Percentiles rank a stretch among this genome's conserved stretches.
These are phyloP conservation scores for Skeletonema tropicum DNA, from an alignment of 108 stramenopile genomes.

Conservation along the genomic window DNA sequence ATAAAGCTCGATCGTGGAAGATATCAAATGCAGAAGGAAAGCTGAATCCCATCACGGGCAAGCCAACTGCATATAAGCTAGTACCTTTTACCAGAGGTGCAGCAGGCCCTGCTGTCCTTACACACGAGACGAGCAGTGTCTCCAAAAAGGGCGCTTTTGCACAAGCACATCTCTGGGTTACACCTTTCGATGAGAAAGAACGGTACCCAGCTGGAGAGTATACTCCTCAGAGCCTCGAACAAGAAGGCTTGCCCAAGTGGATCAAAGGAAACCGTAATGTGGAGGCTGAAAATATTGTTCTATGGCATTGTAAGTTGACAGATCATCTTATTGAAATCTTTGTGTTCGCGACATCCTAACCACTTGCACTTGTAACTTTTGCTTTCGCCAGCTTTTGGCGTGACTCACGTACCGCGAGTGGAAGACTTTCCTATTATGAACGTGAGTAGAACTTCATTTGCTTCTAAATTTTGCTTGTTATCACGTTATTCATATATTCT, in stretches of 20 bases:
- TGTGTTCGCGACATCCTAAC: neutral
- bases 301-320: conserved; percentile 53
- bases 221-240: conserved; percentile 50
- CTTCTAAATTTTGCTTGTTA: neutral
- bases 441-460: neutral
- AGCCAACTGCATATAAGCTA: conserved; percentile 60
- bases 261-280: conserved; percentile 45
- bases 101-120: conserved; percentile 46
- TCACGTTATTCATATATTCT: neutral
- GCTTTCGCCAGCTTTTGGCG: conserved; percentile 49
- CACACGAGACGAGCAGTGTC: conserved; percentile 34
- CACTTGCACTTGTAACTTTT: neutral
- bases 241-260: conserved; percentile 59
- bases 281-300: conserved; percentile 55
- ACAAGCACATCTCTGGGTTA: conserved; percentile 62
- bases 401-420: conserved; percentile 58
- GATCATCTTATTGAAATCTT: neutral
- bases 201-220: conserved; percentile 70
- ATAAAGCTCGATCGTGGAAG: conserved; percentile 60
- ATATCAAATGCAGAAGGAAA: conserved; percentile 57
- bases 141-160: conserved; percentile 62
- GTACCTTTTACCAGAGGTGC: conserved; percentile 58
- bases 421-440: conserved; percentile 67
- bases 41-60: conserved; percentile 52
- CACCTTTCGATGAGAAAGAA: conserved; percentile 47